phyloP scores from a whole-genome alignment of 768 basidiomycete species.

The Podaxis pistillaris region DNA sequence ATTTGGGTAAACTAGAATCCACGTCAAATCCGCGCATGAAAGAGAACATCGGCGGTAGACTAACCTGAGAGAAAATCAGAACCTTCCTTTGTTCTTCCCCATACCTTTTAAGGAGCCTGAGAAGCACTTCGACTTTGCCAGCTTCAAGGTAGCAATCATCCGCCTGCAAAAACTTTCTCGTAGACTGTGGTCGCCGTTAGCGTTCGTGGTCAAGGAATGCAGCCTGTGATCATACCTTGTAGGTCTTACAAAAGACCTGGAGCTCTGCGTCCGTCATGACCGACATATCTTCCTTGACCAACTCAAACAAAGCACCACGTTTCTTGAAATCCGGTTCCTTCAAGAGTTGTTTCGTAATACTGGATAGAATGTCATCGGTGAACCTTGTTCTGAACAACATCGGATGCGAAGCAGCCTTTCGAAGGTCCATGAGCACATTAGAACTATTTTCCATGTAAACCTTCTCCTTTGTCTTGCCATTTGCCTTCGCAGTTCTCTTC shows the following conservation, averaged over 20 bases:
- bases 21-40: background rate
- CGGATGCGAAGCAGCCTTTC: conserved; percentile 95
- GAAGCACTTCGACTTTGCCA: conserved; percentile 79
- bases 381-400: conserved; percentile 91
- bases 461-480: conserved; percentile 55
- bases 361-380: conserved; percentile 69
- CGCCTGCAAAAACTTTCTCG: conserved; percentile 70
- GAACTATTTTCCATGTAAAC: conserved; percentile 77
- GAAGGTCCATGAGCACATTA: conserved; percentile 95
- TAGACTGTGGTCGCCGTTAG: conserved; percentile 43
- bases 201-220: background rate
- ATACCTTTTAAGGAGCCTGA: conserved; percentile 71
- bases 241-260: conserved; percentile 79
- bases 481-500: conserved; percentile 43
- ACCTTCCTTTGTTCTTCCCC: conserved; percentile 70
- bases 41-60: conserved; percentile 18
- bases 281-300: conserved; percentile 96
- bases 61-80: conserved; percentile 92
- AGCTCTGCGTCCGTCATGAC: conserved; percentile 98
- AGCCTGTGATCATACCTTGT: conserved; percentile 61
- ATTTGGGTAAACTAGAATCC: conserved; percentile 85
- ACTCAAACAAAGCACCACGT: conserved; percentile 73
- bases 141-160: conserved; percentile 79
- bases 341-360: conserved; percentile 78
- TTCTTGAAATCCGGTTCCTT: conserved; percentile 92